phyloP scores from a whole-genome alignment of 1,284 basidiomycete genomes.

The Cryptococcus sp. region DNA sequence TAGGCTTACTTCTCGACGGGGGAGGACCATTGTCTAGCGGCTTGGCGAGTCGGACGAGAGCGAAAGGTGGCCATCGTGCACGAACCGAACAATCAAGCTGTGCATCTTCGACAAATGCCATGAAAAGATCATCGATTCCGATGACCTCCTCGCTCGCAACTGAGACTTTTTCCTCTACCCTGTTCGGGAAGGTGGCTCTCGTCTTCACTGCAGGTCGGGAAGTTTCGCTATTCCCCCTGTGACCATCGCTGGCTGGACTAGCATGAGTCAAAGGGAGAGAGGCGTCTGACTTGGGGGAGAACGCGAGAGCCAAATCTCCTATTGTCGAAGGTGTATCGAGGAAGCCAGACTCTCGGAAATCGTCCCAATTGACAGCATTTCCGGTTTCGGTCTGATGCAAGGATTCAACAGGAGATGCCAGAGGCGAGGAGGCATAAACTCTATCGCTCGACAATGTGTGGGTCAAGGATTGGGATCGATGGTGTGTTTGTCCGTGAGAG shows the following conservation, averaged over 20 bases:
- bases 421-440: conserved; percentile 7
- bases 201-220: not conserved
- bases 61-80: conserved; percentile 37
- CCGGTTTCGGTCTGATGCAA: not conserved
- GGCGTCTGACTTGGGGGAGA: conserved; percentile 8
- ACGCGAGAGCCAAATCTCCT: conserved; percentile 8
- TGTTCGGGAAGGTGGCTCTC: conserved; percentile 9
- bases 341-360: conserved; percentile 27
- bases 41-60: conserved; percentile 32
- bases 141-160: conserved; percentile 28
- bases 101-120: conserved; percentile 42
- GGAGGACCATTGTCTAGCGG: not conserved
- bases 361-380: conserved; percentile 18
- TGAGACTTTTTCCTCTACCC: not conserved
- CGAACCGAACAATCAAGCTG: conserved; percentile 30
- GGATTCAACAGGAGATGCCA: not conserved
- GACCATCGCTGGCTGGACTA: too few species aligned
- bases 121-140: conserved; percentile 43
- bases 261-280: too few species aligned
- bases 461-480: conserved; percentile 25
- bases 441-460: not conserved
- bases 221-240: not conserved
- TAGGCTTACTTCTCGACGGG: conserved; percentile 1
- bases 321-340: conserved; percentile 8
- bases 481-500: conserved; percentile 3